Percentiles rank a stretch among this genome's conserved stretches.
Evolutionary conservation across 495 filamentous ascomycete genomes (phyloP).

Genomic region (Parathielavia appendiculata): DNA sequence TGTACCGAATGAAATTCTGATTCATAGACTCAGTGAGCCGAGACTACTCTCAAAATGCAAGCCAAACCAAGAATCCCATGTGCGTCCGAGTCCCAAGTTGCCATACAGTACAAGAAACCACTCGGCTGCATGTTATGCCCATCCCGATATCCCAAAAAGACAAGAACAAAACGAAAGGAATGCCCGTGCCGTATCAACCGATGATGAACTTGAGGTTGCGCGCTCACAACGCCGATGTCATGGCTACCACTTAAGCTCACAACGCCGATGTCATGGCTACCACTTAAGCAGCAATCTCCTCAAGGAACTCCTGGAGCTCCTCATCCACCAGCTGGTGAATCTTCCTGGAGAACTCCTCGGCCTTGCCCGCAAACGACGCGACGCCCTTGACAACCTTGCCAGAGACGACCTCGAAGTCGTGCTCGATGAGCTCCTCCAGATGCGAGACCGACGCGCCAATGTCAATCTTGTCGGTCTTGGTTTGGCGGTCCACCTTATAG

Average conservation of each 20-base stretch:
- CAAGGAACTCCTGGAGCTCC: constrained; percentile 64
- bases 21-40: constrained; percentile 10
- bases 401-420: constrained; percentile 52
- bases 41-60: constrained; percentile 24
- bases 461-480: constrained; percentile 30
- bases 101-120: constrained; percentile 42
- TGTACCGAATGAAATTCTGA: background rate
- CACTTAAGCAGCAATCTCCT: constrained; percentile 48
- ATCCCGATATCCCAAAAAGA: constrained; percentile 22
- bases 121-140: constrained; percentile 24
- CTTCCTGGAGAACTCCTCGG: constrained; percentile 47
- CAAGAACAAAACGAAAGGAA: constrained; percentile 11
- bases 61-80: constrained; percentile 14
- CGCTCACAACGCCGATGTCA: constrained; percentile 5
- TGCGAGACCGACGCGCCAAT: constrained; percentile 37
- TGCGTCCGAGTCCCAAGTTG: constrained; percentile 27
- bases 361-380: constrained; percentile 44
- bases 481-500: constrained; percentile 41
- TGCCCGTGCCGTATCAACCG: background rate
- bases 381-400: constrained; percentile 47
- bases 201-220: background rate
- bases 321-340: constrained; percentile 54
- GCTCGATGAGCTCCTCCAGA: constrained; percentile 57
- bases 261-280: background rate
- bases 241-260: background rate